These are phyloP conservation scores for Cladosporium colombiae DNA, from an alignment of 2,329 filamentous ascomycete species.

Conservation along the genomic window DNA sequence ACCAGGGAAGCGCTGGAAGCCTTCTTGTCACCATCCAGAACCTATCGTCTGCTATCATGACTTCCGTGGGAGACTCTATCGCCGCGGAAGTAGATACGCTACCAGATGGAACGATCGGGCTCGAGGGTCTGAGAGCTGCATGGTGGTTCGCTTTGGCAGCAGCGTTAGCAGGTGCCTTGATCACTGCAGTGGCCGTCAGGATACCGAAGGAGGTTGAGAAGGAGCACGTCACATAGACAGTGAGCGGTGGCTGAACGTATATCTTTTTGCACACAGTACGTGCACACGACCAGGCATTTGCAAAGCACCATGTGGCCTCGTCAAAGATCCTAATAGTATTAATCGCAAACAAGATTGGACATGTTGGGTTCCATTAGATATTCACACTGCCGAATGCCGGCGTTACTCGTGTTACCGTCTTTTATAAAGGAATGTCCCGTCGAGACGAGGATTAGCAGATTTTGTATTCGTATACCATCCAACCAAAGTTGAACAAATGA, in stretches of 20 bases:
- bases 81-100: constrained; percentile 30
- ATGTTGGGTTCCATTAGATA: too few species aligned
- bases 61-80: constrained; percentile 31
- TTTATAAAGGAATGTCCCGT: neutral
- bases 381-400: too few species aligned
- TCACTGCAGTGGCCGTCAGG: constrained; percentile 31
- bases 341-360: too few species aligned
- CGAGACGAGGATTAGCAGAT: neutral
- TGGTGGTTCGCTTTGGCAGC: constrained; percentile 35
- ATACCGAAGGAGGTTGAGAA: constrained; percentile 37
- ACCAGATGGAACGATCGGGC: constrained; percentile 30
- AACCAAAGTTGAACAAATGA: neutral
- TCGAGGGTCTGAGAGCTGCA: constrained; percentile 32
- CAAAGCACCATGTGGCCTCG: too few species aligned
- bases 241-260: neutral
- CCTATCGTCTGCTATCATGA: constrained; percentile 47
- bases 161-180: constrained; percentile 27
- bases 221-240: constrained; percentile 30
- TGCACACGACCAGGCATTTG: too few species aligned
- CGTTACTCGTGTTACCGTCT: too few species aligned
- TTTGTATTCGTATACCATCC: neutral
- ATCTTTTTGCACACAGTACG: neutral
- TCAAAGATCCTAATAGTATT: too few species aligned
- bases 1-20: constrained; percentile 50
- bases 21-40: constrained; percentile 52